Conservation (phyloP, 768 basidiomycete genomes). For the Pleurotus tuoliensis region DNA sequence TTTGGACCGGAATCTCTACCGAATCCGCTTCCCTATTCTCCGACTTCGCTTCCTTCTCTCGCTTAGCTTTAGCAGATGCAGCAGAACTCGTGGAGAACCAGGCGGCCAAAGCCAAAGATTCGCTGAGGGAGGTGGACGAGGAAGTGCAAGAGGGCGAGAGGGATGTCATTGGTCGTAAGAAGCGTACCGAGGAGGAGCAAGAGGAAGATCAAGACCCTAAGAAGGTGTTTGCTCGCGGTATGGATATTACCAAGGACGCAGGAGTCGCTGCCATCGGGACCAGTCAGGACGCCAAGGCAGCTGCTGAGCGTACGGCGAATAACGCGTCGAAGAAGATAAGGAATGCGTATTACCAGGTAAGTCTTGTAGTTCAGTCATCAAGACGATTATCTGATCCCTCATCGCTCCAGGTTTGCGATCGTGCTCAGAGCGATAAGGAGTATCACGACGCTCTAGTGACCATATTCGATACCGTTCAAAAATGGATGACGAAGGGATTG, state of each 20-base stretch:
- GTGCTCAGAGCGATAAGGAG: conserved; percentile 56
- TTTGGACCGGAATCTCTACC: conserved; percentile 49
- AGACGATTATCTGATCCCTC: too few relatives aligned
- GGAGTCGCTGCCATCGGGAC: conserved; percentile 57
- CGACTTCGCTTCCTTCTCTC: conserved; percentile 63
- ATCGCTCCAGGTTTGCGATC: conserved; percentile 51
- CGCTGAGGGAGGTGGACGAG: conserved; percentile 49
- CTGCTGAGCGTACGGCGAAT: conserved; percentile 40
- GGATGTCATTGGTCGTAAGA: conserved; percentile 52
- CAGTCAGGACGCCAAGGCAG: conserved; percentile 37
- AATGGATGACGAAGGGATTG: conserved; percentile 50
- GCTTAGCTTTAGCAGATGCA: conserved; percentile 62
- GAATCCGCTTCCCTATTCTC: conserved; percentile 52
- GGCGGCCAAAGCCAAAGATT: conserved; percentile 49
- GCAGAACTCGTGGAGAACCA: conserved; percentile 54
- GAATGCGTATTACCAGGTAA: conserved; percentile 51
- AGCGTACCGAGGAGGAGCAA: conserved; percentile 41
- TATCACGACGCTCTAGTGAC: conserved; percentile 57
- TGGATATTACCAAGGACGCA: conserved; percentile 58
- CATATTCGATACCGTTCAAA: conserved; percentile 51
- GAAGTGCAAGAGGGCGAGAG: conserved; percentile 60
- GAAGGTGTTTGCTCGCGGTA: conserved; percentile 58
- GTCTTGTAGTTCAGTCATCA: too few relatives aligned
- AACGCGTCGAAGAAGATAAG: conserved; percentile 39
- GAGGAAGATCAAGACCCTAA: conserved; percentile 44